Base-by-base conservation (phyloP, 2,329 filamentous ascomycete species). In the Fusarium siculi region DNA sequence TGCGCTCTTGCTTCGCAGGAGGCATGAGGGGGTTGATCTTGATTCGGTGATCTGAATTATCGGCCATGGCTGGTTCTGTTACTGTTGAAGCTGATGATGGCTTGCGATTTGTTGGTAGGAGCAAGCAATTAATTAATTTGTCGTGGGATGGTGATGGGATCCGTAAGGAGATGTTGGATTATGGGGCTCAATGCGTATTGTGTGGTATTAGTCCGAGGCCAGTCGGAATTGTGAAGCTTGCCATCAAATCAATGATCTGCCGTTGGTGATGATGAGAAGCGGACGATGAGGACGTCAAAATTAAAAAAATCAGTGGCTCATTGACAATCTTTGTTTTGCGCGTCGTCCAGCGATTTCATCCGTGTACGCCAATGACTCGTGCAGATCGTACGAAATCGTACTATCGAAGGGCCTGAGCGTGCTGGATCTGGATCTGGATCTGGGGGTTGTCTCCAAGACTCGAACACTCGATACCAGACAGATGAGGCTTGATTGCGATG, bases 1-100 rank as follows among this genome's bases (percentile, higher is more conserved):
- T 87, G 77, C 84, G 83, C 54, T 80, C 77, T 54, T 82, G 79
- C 63, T 82, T 82, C 59, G 81, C 75, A 37, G 78, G 68, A 56
- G 79, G 78, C 72, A 82, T 81, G 71, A 76, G 74, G 30, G 75
- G 63, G 62, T 72, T 78, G 42, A 46, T 53, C 67, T 36, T 74
- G 47, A 57, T 55, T 54, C 49, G 60, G 11, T 34, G 52, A 43
- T 37, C 68, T 66, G 44, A 55, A 43, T 42, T 47, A 21, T 36
- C 44, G 39, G 62, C 54, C 71, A 73, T 73, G 47, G 37, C 49
- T 73, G 66, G 37, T 55, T 54, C 42, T 47, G 46, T 34, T 36
- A n/a, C 50, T 40, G 37, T 40, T 46, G 30, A 42, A 50, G 37
- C 21, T 37, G 44, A 34, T 43, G 19, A 32, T 37, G 28, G 18